A percentile compares a stretch with the other conserved stretches of the same genome.
These are phyloP conservation scores for Hypoxylon rickii DNA, from an alignment of 495 filamentous ascomycete genomes.

Conservation along the genomic window DNA sequence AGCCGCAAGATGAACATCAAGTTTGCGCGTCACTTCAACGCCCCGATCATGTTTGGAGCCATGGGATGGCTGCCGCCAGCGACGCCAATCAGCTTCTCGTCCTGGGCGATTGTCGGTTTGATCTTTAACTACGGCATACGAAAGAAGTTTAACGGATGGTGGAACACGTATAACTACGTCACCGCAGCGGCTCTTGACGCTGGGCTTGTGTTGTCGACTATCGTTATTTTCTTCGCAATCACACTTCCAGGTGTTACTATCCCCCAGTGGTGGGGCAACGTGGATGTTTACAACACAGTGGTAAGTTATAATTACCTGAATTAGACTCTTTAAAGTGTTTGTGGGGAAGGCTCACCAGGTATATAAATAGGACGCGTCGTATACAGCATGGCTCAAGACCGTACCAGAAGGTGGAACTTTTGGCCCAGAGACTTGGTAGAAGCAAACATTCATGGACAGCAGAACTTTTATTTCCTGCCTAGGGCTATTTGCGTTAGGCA, in stretches of 20 bases:
- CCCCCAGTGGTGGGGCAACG: constrained; percentile 57
- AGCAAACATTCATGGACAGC: neutral
- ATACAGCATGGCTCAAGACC: constrained; percentile 38
- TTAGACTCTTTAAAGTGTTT: neutral
- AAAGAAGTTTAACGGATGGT: constrained; percentile 59
- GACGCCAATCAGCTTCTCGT: constrained; percentile 62
- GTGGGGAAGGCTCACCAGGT: too few relatives aligned
- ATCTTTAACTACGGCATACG: constrained; percentile 62
- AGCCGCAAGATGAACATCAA: constrained; percentile 55
- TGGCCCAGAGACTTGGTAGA: constrained; percentile 41
- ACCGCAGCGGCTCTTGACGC: constrained; percentile 60
- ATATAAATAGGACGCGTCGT: constrained; percentile 37
- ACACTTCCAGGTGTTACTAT: constrained; percentile 44
- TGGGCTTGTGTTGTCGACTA: constrained; percentile 48
- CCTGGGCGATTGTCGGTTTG: constrained; percentile 61
- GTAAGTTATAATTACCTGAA: constrained; percentile 22
- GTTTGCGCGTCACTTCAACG: constrained; percentile 53
- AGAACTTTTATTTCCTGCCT: too few relatives aligned
- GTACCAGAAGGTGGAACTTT: constrained; percentile 43
- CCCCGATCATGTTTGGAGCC: constrained; percentile 65
- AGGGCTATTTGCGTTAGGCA: too few relatives aligned
- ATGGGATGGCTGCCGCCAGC: constrained; percentile 61
- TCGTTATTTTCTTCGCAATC: constrained; percentile 55
- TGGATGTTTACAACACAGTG: constrained; percentile 42
- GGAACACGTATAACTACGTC: constrained; percentile 67